Percentiles rank a stretch among this genome's conserved stretches.
Evolutionary conservation across 352 stramenopile genomes (phyloP).

Genomic region (Phytophthora hybrid): DNA sequence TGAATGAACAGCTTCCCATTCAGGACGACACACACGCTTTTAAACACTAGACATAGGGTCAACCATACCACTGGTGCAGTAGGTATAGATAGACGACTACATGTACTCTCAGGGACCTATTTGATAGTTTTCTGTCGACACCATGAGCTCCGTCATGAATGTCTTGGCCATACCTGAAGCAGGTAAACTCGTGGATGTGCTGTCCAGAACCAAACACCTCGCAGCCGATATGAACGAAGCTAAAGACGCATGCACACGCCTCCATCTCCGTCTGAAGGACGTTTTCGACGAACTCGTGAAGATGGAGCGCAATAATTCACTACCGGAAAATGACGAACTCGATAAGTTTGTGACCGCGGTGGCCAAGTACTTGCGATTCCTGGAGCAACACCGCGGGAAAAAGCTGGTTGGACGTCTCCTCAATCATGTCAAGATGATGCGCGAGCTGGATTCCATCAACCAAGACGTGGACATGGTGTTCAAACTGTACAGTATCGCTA

Average conservation of each 20-base stretch:
- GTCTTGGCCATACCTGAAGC: background rate
- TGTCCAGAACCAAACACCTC: background rate
- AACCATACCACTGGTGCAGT: too few species aligned
- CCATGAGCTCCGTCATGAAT: background rate
- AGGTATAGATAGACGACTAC: too few species aligned
- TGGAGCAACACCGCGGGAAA: constrained; percentile 10
- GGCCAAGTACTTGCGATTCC: background rate
- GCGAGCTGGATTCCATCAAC: constrained; percentile 21
- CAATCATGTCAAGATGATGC: constrained; percentile 12
- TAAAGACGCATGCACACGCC: constrained; percentile 4
- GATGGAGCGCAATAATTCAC: constrained; percentile 11
- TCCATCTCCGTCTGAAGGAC: constrained; percentile 5
- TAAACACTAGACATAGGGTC: too few species aligned
- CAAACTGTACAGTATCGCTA: constrained; percentile 13
- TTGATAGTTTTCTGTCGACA: background rate
- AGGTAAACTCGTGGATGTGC: background rate
- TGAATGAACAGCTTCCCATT: too few species aligned
- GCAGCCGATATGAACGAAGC: constrained; percentile 27
- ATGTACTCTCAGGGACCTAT: background rate
- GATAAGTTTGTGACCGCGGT: constrained; percentile 9
- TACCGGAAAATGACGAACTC: constrained; percentile 15
- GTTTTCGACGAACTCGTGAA: constrained; percentile 10
- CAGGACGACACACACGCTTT: too few species aligned
- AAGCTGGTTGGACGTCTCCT: background rate
- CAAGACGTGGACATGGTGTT: constrained; percentile 31